phyloP scores from a whole-genome alignment of 805 yeast genomes.

The Candida adriatica region DNA sequence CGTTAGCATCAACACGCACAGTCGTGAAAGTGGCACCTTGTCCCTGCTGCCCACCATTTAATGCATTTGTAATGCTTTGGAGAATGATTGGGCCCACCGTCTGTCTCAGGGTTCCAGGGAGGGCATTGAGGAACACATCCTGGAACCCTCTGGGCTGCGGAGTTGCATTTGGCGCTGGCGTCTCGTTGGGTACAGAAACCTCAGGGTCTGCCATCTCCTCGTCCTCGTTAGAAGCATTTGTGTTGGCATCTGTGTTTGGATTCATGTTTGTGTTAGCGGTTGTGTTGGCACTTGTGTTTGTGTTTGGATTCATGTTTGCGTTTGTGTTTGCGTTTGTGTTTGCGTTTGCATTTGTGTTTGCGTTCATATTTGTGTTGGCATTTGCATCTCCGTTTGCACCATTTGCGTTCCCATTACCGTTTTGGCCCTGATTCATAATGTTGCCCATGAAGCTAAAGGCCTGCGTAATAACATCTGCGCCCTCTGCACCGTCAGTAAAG shows the following conservation, averaged over 20 bases:
- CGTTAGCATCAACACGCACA: constrained; percentile 3
- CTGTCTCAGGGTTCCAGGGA: constrained; percentile 9
- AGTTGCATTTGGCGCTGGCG: too few relatives aligned
- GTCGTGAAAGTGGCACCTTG: constrained; percentile 12
- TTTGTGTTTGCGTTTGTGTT: too few relatives aligned
- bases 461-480: not conserved
- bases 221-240: too few relatives aligned
- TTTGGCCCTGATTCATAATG: too few relatives aligned
- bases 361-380: too few relatives aligned
- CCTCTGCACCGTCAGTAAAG: not conserved
- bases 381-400: too few relatives aligned
- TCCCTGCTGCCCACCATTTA: constrained; percentile 9
- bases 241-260: too few relatives aligned
- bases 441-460: not conserved
- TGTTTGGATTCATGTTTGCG: too few relatives aligned
- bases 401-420: too few relatives aligned
- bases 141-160: constrained; percentile 6
- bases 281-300: not conserved
- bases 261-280: not conserved
- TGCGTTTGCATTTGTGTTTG: too few relatives aligned
- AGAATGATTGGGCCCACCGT: constrained; percentile 11
- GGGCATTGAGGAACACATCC: constrained; percentile 5
- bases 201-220: constrained; percentile 1
- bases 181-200: not conserved
- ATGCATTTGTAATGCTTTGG: constrained; percentile 10